Evolutionary conservation across 2,329 filamentous ascomycete species (phyloP), one percentile per base, ranked within the genome.

Genomic region (Aspergillus nomiae): DNA sequence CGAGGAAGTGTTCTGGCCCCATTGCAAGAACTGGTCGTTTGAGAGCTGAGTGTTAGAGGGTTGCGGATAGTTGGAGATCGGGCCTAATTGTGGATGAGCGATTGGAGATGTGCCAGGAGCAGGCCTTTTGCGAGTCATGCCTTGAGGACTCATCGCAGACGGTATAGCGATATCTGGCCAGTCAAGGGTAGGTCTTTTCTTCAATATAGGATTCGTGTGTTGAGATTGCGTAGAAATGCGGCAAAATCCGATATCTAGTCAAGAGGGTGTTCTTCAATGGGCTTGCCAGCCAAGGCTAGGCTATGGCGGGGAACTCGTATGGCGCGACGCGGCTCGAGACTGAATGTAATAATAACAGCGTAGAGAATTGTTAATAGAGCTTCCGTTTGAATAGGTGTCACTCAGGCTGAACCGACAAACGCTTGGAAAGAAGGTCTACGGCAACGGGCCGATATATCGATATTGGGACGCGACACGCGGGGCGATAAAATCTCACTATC

Each of bases 41-140:
- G 77, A 82, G 51, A 82, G 73, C 69, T 80, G 78, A 65, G 74
- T 74, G 38, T 77, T 77, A 68, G 77, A 77, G 61, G 79, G 80
- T 74, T 65, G 58, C 10, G 83, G 76, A 55, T 82, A 83, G 62
- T 79, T 79, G 21, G 82, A 79, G 65, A 85, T 82, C 45, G 79
- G 81, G 62, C 85, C 84, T 72, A 85, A 78, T 67, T 81, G 81
- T 45, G 82, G 81, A 56, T 87, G 86, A 26, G 85, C 80, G 67
- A 86, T 80, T n/a, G 91, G 89, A 43, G 87, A 85, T 65, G 89
- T 82, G 74, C 90, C 91, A 61, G 91, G 89, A 54, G 91, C 91
- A 69, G 90, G 83, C 76, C 92, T 86, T 82, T 95, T 95, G 77
- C 91, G 83, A 58, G 51, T 28, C 48, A 78, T 71, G 56, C 77